These are phyloP conservation scores for Naganishia kalamii DNA, from an alignment of 768 basidiomycete genomes.

Conservation along the genomic window DNA sequence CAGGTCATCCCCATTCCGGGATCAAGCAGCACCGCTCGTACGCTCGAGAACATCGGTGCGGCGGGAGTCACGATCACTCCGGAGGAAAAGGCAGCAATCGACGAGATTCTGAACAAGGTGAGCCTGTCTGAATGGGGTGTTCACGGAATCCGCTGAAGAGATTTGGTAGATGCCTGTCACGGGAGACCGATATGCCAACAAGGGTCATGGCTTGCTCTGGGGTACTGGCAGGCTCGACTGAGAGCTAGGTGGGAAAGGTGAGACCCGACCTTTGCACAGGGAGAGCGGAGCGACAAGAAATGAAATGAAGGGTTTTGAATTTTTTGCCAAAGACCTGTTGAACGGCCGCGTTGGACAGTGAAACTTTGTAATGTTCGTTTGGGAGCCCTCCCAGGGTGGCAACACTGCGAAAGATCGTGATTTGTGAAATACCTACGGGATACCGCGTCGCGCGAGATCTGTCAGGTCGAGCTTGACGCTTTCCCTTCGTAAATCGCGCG, in stretches of 20 bases:
- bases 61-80: slow-evolving; percentile 50
- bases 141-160: neutral
- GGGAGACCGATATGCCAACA: slow-evolving; percentile 20
- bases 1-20: slow-evolving; percentile 55
- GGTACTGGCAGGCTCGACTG: slow-evolving; percentile 17
- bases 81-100: slow-evolving; percentile 50
- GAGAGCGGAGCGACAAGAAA: too few species aligned
- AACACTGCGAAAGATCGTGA: too few species aligned
- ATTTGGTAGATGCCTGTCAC: neutral
- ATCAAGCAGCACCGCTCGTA: slow-evolving; percentile 49
- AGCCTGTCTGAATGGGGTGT: neutral
- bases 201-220: slow-evolving; percentile 20
- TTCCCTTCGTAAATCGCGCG: too few species aligned
- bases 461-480: too few species aligned
- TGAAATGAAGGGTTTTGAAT: too few species aligned
- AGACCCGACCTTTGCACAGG: too few species aligned
- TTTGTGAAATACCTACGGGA: too few species aligned
- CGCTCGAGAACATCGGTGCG: slow-evolving; percentile 52
- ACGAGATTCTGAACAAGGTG: slow-evolving; percentile 40
- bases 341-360: too few species aligned
- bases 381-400: too few species aligned
- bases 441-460: too few species aligned
- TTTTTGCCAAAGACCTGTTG: too few species aligned
- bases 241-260: neutral
- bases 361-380: too few species aligned